These are phyloP conservation scores for Fusarium scirpi DNA, from an alignment of 2,329 filamentous ascomycete genomes.

Conservation along the genomic window DNA sequence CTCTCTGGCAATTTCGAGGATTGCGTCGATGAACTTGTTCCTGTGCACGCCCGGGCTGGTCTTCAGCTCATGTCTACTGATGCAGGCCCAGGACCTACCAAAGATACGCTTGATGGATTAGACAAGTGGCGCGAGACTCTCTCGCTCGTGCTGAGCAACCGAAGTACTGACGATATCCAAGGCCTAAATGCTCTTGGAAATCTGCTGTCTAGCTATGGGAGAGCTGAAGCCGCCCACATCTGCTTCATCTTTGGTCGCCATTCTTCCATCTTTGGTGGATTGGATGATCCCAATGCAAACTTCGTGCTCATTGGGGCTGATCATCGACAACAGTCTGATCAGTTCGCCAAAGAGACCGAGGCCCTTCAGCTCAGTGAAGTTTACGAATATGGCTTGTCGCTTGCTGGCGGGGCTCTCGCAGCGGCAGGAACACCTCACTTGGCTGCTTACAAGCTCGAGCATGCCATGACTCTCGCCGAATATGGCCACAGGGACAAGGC, in stretches of 20 bases:
- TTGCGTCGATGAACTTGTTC: slow-evolving; percentile 94
- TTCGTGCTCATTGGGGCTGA: slow-evolving; percentile 90
- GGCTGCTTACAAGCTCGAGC: slow-evolving; percentile 89
- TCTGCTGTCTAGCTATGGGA: slow-evolving; percentile 84
- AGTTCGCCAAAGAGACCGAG: slow-evolving; percentile 84
- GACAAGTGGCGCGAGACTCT: slow-evolving; percentile 96
- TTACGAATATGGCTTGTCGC: slow-evolving; percentile 88
- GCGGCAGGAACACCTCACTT: slow-evolving; percentile 80
- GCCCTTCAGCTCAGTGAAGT: slow-evolving; percentile 94
- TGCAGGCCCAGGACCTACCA: slow-evolving; percentile 68
- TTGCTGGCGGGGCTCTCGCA: slow-evolving; percentile 68
- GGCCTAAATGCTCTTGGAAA: slow-evolving; percentile 85
- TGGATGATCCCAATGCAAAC: slow-evolving; percentile 82
- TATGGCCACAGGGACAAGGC: slow-evolving; percentile 85
- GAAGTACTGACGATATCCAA: slow-evolving; percentile 81
- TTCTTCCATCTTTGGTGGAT: slow-evolving; percentile 79
- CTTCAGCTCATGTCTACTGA: slow-evolving; percentile 90
- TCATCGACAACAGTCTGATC: slow-evolving; percentile 76
- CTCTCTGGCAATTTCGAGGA: slow-evolving; percentile 95
- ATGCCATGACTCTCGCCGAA: slow-evolving; percentile 86
- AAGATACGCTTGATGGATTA: slow-evolving; percentile 83
- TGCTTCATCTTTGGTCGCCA: slow-evolving; percentile 90
- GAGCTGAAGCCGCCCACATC: slow-evolving; percentile 91
- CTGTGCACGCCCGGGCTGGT: slow-evolving; percentile 89
- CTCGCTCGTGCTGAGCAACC: slow-evolving; percentile 86